Evolutionary conservation across 78 protist genomes (phyloP).

Genomic region (Chrysochromulina tobinii): DNA sequence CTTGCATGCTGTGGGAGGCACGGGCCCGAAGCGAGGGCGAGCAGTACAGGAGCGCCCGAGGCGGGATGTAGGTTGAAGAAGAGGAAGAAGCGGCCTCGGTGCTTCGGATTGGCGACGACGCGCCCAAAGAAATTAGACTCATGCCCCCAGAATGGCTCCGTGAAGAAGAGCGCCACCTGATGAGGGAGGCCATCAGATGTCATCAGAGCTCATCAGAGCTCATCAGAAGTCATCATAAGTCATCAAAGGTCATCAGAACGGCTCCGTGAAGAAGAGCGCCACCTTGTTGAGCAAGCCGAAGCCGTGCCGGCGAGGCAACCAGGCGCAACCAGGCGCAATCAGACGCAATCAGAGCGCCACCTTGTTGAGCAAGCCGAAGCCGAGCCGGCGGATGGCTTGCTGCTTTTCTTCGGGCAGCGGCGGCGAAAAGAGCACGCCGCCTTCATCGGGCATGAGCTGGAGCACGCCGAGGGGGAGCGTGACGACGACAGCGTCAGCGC

Average conservation of each 20-base stretch:
- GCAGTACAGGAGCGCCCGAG: neutral
- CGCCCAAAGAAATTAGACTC: neutral
- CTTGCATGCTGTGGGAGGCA: too few species aligned
- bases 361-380: slow-evolving; percentile 58
- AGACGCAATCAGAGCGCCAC: neutral
- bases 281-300: too few species aligned
- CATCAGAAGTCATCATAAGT: too few species aligned
- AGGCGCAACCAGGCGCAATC: too few species aligned
- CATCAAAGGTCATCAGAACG: too few species aligned
- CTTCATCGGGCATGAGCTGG: neutral
- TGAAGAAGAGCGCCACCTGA: neutral
- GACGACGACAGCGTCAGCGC: slow-evolving; percentile 34
- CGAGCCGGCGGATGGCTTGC: slow-evolving; percentile 33
- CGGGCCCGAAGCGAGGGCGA: too few species aligned
- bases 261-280: too few species aligned
- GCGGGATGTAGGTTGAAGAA: neutral
- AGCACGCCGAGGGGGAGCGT: slow-evolving; percentile 57
- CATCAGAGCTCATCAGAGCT: too few species aligned
- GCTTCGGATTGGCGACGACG: neutral
- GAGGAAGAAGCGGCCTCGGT: slow-evolving; percentile 19
- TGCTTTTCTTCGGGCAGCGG: slow-evolving; percentile 38
- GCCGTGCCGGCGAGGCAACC: too few species aligned
- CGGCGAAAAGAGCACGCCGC: slow-evolving; percentile 32
- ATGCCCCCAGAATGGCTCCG: neutral
- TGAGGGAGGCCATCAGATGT: too few species aligned